Evolutionary conservation across 2,329 filamentous ascomycete genomes (phyloP).

Genomic region (Dactylellina cionopaga): DNA sequence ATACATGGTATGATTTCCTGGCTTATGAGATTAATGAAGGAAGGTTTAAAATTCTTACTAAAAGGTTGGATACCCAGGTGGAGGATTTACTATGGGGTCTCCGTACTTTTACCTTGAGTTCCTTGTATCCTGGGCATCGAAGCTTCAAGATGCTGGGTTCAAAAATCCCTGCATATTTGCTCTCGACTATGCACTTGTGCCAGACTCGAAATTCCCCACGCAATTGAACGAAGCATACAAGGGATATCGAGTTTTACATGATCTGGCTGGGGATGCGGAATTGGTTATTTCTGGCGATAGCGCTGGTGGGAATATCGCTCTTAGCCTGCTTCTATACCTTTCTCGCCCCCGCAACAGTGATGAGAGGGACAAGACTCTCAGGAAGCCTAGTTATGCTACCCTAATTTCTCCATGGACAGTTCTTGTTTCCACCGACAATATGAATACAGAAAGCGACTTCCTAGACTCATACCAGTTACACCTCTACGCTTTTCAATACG

Average conservation of each 20-base stretch:
- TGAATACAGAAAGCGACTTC: constrained; percentile 78
- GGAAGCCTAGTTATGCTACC: constrained; percentile 70
- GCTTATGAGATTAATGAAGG: constrained; percentile 54
- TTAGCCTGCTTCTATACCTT: constrained; percentile 77
- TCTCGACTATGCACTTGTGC: constrained; percentile 82
- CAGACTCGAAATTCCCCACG: constrained; percentile 76
- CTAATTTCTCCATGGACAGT: constrained; percentile 85
- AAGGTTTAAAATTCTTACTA: constrained; percentile 48
- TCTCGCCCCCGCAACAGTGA: constrained; percentile 58
- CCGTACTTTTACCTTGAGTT: constrained; percentile 87
- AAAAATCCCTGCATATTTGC: constrained; percentile 80
- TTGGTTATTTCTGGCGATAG: constrained; percentile 82
- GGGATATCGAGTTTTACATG: constrained; percentile 74
- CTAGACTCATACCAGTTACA: constrained; percentile 74
- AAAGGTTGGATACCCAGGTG: constrained; percentile 63
- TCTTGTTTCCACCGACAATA: constrained; percentile 74
- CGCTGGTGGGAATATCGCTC: constrained; percentile 77
- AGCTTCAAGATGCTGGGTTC: constrained; percentile 74
- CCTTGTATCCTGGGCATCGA: constrained; percentile 74
- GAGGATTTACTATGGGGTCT: constrained; percentile 85
- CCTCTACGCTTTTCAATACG: constrained; percentile 76
- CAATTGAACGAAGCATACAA: constrained; percentile 76
- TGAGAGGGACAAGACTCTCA: constrained; percentile 61
- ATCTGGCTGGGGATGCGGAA: constrained; percentile 67
- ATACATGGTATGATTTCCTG: constrained; percentile 71